Conservation (phyloP, 768 basidiomycete species). For the Candolleomyces aberdarensis region DNA sequence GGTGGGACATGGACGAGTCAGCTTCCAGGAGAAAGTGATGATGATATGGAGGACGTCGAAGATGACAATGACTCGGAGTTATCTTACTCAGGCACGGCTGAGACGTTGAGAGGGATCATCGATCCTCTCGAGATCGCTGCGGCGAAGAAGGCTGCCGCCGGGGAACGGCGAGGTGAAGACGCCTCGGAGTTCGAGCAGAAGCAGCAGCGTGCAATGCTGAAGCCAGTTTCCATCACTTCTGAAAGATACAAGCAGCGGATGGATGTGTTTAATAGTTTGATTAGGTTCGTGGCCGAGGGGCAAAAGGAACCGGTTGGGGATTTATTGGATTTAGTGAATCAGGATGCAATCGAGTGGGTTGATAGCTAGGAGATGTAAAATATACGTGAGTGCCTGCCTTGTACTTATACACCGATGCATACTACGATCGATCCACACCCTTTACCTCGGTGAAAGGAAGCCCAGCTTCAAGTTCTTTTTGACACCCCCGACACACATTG, state of each 20-base stretch:
- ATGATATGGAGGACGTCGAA: slow-evolving; percentile 12
- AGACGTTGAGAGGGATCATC: slow-evolving; percentile 22
- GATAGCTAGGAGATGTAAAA: neutral
- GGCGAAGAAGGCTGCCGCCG: neutral
- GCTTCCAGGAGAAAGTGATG: slow-evolving; percentile 27
- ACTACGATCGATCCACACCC: no score
- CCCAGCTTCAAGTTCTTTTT: no score
- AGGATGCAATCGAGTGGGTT: slow-evolving; percentile 19
- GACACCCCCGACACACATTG: no score
- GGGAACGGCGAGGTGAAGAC: slow-evolving; percentile 3
- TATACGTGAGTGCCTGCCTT: neutral
- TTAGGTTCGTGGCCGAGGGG: slow-evolving; percentile 59
- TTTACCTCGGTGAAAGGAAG: no score
- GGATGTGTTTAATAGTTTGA: slow-evolving; percentile 63
- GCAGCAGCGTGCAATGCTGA: neutral
- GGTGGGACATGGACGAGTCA: slow-evolving; percentile 31
- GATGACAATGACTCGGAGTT: slow-evolving; percentile 5
- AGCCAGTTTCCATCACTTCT: slow-evolving; percentile 29
- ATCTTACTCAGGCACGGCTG: slow-evolving; percentile 11
- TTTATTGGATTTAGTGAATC: slow-evolving; percentile 60
- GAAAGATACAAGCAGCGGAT: slow-evolving; percentile 61
- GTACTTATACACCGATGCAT: no score
- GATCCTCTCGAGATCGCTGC: slow-evolving; percentile 21
- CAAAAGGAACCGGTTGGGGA: slow-evolving; percentile 67
- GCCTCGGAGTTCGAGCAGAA: neutral